A percentile compares a stretch with the other conserved stretches of the same genome.
Conservation (phyloP, 2,329 filamentous ascomycete genomes). For the Purpureocillium lavendulum region DNA sequence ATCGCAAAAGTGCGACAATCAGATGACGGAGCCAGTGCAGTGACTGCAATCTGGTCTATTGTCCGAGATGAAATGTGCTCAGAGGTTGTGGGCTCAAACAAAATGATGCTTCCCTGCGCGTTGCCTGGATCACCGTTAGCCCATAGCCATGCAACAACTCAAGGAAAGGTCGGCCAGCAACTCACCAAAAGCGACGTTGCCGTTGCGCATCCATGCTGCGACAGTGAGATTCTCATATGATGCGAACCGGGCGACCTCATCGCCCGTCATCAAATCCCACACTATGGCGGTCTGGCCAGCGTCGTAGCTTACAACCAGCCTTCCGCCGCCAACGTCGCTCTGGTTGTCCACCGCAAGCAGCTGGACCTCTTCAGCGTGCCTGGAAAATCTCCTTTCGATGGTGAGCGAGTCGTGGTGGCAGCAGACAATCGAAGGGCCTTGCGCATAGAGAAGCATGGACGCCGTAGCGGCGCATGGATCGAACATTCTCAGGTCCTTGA, state of each 20-base stretch:
- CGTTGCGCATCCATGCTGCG: slow-evolving; percentile 93
- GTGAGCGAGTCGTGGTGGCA: slow-evolving; percentile 88
- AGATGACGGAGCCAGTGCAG: slow-evolving; percentile 78
- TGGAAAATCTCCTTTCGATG: slow-evolving; percentile 77
- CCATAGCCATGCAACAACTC: not conserved
- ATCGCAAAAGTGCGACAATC: slow-evolving; percentile 96
- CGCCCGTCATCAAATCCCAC: slow-evolving; percentile 90
- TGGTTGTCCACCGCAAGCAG: slow-evolving; percentile 85
- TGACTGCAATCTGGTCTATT: slow-evolving; percentile 86
- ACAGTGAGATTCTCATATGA: slow-evolving; percentile 82
- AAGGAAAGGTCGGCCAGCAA: slow-evolving; percentile 1
- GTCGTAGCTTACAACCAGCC: slow-evolving; percentile 90
- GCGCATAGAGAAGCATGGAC: slow-evolving; percentile 80
- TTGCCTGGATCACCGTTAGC: slow-evolving; percentile 55
- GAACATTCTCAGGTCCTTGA: slow-evolving; percentile 50
- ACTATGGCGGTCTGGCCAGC: slow-evolving; percentile 85
- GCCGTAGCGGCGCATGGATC: slow-evolving; percentile 87
- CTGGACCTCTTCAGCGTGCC: slow-evolving; percentile 74
- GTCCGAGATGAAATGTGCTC: slow-evolving; percentile 89
- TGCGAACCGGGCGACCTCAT: slow-evolving; percentile 84
- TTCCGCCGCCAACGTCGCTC: slow-evolving; percentile 76
- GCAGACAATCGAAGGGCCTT: slow-evolving; percentile 75
- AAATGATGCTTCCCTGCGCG: slow-evolving; percentile 81
- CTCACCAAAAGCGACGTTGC: slow-evolving; percentile 92
- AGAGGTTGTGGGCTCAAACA: slow-evolving; percentile 88